Base-by-base conservation (phyloP, 176 grass and related monocot genomes). In the Metroxylon sagu region DNA sequence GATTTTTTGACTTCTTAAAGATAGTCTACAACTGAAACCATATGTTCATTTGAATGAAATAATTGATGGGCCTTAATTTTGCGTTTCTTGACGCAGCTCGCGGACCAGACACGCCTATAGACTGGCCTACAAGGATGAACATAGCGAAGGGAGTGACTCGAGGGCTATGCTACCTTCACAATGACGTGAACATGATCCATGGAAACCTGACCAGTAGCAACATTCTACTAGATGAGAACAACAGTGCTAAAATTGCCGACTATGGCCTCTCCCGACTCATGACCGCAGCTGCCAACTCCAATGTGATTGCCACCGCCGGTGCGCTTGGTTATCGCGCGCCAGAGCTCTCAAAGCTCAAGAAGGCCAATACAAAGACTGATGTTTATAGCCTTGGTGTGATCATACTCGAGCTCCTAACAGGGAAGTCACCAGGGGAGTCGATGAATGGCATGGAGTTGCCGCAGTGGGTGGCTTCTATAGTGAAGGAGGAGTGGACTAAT, bases 361-460 rank as follows among this genome's bases (percentile, higher is more conserved):
- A 95, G 58, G 82, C 73, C 0, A 89, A 54, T 50, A 49, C 79
- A 3, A 89, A 86, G 76, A 89, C 90, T 3, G 90, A 95, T 26
- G 76, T 95, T 18, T 95, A 95, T 73, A 95, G 85, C 85, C 76
- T 95, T 4, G 90, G 90, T 18, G 90, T 95, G 1, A 77, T 89
- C 58, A 73, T 95, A 27, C 82, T 95, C 4, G 90, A 95, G 70
- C 82, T 95, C 43, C 79, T 95, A 28, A 95, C 90, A 0, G 85
- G 90, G 65, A 95, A 80, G 56, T 83, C 83, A 6, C 85, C 90
- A 0, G 85, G 81, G 0, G 90, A 95, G 18, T 71, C 69, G 30
- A 85, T 78, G 54, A 86, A 95, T 3, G 82, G 85, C 50, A 66
- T 83, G 26, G 90, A 95, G 53, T 71, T 95, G 79, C 90, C 90